phyloP scores from a whole-genome alignment of 2,329 filamentous ascomycete genomes.

The Epichloe elymi region DNA sequence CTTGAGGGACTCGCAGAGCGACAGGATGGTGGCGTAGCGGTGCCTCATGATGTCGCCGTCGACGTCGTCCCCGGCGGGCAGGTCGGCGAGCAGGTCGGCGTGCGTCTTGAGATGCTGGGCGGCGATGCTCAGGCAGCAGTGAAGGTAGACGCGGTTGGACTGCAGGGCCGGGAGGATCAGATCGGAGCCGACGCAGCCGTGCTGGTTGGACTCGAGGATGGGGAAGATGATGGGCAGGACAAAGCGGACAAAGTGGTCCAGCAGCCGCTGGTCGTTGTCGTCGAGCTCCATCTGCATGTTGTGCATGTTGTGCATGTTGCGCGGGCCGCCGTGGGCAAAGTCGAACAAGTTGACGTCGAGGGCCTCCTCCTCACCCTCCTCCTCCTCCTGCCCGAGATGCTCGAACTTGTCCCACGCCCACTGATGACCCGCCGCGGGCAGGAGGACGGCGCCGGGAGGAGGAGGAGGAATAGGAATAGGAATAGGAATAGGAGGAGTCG shows the following conservation, averaged over 20 bases:
- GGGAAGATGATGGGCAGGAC: conserved; percentile 86
- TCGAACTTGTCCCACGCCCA: too few species aligned
- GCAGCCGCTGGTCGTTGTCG: conserved; percentile 71
- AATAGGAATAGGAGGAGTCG: conserved; percentile 50
- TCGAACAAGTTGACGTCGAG: conserved; percentile 74
- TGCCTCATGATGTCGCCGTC: conserved; percentile 89
- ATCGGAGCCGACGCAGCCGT: conserved; percentile 66
- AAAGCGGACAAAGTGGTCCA: conserved; percentile 83
- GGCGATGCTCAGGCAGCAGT: conserved; percentile 88
- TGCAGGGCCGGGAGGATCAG: conserved; percentile 80
- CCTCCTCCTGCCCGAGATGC: conserved; percentile 35
- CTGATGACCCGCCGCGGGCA: conserved; percentile 21
- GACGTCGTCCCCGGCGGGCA: conserved; percentile 60
- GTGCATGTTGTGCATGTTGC: conserved; percentile 28
- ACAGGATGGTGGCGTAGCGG: conserved; percentile 74
- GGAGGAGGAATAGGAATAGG: conserved; percentile 55
- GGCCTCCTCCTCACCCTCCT: conserved; percentile 46
- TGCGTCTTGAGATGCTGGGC: conserved; percentile 84
- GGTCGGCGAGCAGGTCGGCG: conserved; percentile 40
- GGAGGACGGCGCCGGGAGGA: conserved; percentile 52
- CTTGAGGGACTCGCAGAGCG: conserved; percentile 70
- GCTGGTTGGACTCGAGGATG: conserved; percentile 79
- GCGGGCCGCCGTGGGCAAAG: conserved; percentile 55
- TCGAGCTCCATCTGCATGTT: conserved; percentile 71
- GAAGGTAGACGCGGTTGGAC: conserved; percentile 83